Percentiles rank a stretch among this genome's conserved stretches.
phyloP scores from a whole-genome alignment of 257 asterid species.

The Nicotiana benthamiana region DNA sequence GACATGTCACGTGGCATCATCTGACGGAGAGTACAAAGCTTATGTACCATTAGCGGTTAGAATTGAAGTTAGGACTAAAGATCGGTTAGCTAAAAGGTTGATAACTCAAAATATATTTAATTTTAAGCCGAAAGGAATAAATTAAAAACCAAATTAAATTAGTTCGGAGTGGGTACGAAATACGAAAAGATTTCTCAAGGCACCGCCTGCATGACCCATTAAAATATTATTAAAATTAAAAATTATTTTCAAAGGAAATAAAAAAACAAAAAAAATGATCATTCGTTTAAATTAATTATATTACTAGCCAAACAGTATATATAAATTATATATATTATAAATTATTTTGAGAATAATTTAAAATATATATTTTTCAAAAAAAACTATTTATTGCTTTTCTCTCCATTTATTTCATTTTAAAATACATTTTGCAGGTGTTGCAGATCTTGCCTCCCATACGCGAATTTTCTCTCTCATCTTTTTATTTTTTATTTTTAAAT shows the following conservation, averaged over 20 bases:
- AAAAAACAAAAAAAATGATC: no score
- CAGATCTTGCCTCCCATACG: constrained; percentile 29
- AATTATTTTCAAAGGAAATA: not conserved
- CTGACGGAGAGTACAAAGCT: not conserved
- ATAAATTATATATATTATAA: no score
- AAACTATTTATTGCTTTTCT: no score
- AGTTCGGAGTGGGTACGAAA: constrained; percentile 1
- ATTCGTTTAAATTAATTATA: no score
- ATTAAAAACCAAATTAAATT: not conserved
- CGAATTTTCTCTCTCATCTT: not conserved
- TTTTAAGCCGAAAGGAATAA: not conserved
- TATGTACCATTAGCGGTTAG: not conserved
- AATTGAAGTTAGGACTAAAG: not conserved
- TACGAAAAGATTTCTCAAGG: constrained; percentile 18
- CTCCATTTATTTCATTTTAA: not conserved
- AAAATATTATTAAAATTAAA: not conserved
- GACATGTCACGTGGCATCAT: not conserved
- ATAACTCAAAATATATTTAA: not conserved
- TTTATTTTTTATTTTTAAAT: not conserved
- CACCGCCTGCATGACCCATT: constrained; percentile 15
- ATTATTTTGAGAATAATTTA: no score
- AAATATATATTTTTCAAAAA: no score
- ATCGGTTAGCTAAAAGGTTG: not conserved
- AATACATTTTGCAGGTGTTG: constrained; percentile 19
- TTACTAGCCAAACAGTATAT: no score